A percentile compares a stretch with the other conserved stretches of the same genome.
These are phyloP conservation scores for Solanum hybrid DNA, from an alignment of 305 asterid genomes.

Conservation along the genomic window DNA sequence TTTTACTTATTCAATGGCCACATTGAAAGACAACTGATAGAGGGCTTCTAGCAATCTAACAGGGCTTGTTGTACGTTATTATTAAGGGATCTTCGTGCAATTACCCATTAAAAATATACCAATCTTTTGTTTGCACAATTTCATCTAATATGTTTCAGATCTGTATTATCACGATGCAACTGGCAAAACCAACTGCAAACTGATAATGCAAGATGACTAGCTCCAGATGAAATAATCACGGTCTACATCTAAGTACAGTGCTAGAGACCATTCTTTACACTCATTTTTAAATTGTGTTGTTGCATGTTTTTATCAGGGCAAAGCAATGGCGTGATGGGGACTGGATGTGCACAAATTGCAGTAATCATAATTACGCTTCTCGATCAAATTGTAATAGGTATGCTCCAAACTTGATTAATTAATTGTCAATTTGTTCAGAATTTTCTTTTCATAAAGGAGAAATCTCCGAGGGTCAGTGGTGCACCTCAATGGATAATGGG, in stretches of 20 bases:
- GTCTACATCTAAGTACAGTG: neutral
- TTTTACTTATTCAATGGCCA: neutral
- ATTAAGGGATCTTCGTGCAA: neutral
- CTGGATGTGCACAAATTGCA: slow-evolving; percentile 91
- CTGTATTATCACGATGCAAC: neutral
- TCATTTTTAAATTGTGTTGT: neutral
- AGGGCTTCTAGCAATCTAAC: neutral
- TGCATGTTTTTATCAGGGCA: slow-evolving; percentile 37
- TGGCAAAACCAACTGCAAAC: neutral
- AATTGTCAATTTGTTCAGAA: neutral
- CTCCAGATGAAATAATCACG: neutral
- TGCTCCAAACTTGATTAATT: slow-evolving; percentile 9
- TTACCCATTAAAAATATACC: neutral
- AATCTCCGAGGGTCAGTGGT: neutral
- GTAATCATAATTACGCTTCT: slow-evolving; percentile 87
- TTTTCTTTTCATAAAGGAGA: neutral
- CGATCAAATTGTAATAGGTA: slow-evolving; percentile 83
- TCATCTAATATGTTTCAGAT: neutral
- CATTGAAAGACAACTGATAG: neutral
- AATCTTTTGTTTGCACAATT: neutral
- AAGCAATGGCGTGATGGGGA: slow-evolving; percentile 94
- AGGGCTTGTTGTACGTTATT: neutral
- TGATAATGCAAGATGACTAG: neutral
- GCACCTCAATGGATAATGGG: neutral
- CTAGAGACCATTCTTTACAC: neutral